Conservation (phyloP, 495 filamentous ascomycete species). For the Pseudotulostoma volvatum region DNA sequence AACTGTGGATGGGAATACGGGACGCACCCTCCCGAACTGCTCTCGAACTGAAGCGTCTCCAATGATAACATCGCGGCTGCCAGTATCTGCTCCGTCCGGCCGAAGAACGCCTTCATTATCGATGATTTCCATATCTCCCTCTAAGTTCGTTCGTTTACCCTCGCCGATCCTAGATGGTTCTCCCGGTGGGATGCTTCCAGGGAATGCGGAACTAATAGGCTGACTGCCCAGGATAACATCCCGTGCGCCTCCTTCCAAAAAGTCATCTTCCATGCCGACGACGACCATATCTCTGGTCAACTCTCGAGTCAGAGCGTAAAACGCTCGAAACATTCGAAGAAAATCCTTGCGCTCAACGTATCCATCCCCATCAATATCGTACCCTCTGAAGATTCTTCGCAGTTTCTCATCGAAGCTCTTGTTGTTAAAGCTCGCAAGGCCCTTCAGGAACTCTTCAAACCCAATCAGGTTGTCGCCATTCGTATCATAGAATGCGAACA, state of each 20-base stretch:
- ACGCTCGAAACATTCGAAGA: constrained; percentile 76
- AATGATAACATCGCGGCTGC: constrained; percentile 30
- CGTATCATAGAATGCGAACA: constrained; percentile 92
- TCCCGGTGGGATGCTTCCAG: constrained; percentile 43
- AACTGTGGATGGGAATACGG: constrained; percentile 23
- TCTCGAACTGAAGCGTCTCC: constrained; percentile 31
- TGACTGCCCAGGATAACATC: constrained; percentile 59
- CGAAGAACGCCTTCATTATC: constrained; percentile 36
- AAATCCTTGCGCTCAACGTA: constrained; percentile 81
- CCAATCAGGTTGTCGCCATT: constrained; percentile 78
- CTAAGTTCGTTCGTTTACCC: constrained; percentile 41
- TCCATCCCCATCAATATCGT: constrained; percentile 83
- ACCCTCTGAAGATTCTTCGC: constrained; percentile 65
- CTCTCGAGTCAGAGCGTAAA: constrained; percentile 72
- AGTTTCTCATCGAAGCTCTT: constrained; percentile 50
- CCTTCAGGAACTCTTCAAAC: constrained; percentile 82
- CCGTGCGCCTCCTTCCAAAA: constrained; percentile 54
- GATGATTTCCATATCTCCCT: constrained; percentile 45
- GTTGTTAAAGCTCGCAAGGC: constrained; percentile 63
- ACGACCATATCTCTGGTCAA: constrained; percentile 72
- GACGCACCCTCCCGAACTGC: constrained; percentile 23
- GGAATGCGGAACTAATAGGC: constrained; percentile 60
- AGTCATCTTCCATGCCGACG: constrained; percentile 64
- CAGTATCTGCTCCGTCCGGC: constrained; percentile 29
- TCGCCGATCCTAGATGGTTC: constrained; percentile 41